phyloP scores from a whole-genome alignment of 2,329 filamentous ascomycete species.

The Aspergillus uvarum region DNA sequence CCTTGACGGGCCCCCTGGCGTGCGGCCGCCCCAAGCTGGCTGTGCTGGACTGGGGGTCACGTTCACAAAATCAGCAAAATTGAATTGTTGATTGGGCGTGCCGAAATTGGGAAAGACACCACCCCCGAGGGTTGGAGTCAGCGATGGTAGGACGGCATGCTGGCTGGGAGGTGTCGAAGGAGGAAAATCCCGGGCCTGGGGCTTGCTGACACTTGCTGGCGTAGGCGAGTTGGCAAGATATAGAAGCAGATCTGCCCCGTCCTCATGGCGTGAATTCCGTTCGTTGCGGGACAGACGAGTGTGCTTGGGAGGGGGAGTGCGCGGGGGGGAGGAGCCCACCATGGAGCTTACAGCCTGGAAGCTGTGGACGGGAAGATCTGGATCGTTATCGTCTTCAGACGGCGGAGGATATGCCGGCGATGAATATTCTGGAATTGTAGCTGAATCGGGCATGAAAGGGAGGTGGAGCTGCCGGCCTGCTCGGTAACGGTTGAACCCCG shows the following conservation, averaged over 20 bases:
- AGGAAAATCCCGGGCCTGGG: conserved; percentile 53
- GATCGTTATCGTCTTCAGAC: conserved; percentile 76
- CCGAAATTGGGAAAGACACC: conserved; percentile 71
- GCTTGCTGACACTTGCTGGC: conserved; percentile 63
- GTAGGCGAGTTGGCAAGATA: conserved; percentile 92
- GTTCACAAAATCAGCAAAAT: conserved; percentile 96
- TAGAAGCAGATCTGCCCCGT: conserved; percentile 76
- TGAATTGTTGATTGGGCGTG: conserved; percentile 82
- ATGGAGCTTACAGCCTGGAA: conserved; percentile 48
- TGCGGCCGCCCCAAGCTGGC: conserved; percentile 67
- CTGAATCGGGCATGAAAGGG: conserved; percentile 74
- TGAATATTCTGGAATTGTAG: conserved; percentile 66
- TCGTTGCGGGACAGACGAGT: conserved; percentile 52
- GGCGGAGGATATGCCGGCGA: conserved; percentile 41
- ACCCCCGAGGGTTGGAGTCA: conserved; percentile 61
- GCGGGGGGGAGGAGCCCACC: conserved; percentile 76
- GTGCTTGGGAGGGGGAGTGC: conserved; percentile 69
- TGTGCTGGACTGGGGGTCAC: conserved; percentile 95
- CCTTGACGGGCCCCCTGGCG: conserved; percentile 56
- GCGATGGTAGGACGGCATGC: conserved; percentile 51
- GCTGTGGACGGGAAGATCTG: conserved; percentile 65
- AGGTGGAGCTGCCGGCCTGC: conserved; percentile 73
- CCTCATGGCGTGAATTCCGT: conserved; percentile 62
- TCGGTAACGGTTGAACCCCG: conserved; percentile 73
- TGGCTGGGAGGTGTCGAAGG: conserved; percentile 76